These are phyloP conservation scores for Ogataea trehalophila DNA, from an alignment of 805 yeast genomes.

Conservation along the genomic window DNA sequence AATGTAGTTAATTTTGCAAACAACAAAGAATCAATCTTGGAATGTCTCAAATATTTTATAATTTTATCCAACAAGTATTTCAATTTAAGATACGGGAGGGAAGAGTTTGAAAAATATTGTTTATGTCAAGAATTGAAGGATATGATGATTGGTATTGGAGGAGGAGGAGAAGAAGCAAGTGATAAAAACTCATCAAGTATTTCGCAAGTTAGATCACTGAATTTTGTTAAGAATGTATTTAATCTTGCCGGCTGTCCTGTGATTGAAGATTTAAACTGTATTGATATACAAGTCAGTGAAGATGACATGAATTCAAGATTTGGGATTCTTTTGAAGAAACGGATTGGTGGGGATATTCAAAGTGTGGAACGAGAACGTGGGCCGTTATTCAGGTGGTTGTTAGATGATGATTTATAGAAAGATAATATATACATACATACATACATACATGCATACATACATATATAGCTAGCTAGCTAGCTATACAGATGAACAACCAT, in stretches of 20 bases:
- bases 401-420: too few relatives aligned
- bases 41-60: slow-evolving; percentile 1
- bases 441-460: too few relatives aligned
- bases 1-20: neutral
- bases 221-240: neutral
- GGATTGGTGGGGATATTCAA: too few relatives aligned
- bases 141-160: neutral
- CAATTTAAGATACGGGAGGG: neutral
- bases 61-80: neutral
- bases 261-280: neutral
- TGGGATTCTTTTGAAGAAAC: neutral
- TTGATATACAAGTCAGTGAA: neutral
- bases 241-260: neutral
- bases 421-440: too few relatives aligned
- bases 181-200: neutral
- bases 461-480: too few relatives aligned
- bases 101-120: neutral
- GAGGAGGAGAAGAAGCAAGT: too few relatives aligned
- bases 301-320: neutral
- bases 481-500: too few relatives aligned
- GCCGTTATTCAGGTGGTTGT: neutral
- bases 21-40: slow-evolving; percentile 1
- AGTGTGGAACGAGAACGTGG: too few relatives aligned
- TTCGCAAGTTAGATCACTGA: too few relatives aligned
- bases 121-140: neutral